These are phyloP conservation scores for Wickerhamiella nectarea DNA, from an alignment of 805 yeast species.

Conservation along the genomic window DNA sequence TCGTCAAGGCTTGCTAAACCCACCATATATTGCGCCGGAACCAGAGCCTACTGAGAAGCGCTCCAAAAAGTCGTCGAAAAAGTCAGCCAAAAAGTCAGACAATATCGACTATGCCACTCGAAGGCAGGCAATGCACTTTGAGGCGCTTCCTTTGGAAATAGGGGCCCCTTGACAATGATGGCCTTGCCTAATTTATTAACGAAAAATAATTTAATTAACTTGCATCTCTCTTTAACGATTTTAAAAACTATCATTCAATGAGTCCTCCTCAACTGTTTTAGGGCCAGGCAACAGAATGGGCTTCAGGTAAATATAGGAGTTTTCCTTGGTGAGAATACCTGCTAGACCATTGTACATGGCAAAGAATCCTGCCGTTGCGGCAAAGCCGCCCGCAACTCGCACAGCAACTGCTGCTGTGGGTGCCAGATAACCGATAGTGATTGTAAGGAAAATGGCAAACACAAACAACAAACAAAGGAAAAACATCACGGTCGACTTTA, in stretches of 20 bases:
- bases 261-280: background rate
- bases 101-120: background rate
- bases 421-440: conserved; percentile 39
- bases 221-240: too few relatives aligned
- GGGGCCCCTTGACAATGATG: too few relatives aligned
- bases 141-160: background rate
- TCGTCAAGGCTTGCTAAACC: conserved; percentile 50
- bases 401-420: conserved; percentile 28
- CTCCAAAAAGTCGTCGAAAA: too few relatives aligned
- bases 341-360: conserved; percentile 59
- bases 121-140: background rate
- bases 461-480: conserved; percentile 41
- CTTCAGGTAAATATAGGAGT: conserved; percentile 41
- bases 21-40: background rate
- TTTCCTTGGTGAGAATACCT: conserved; percentile 44
- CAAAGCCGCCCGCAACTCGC: conserved; percentile 51
- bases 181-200: too few relatives aligned
- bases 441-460: conserved; percentile 39
- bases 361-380: conserved; percentile 39
- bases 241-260: too few relatives aligned
- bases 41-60: too few relatives aligned
- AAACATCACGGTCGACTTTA: conserved; percentile 54
- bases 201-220: too few relatives aligned
- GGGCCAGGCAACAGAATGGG: conserved; percentile 35
- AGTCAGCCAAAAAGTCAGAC: background rate